Evolutionary conservation across 805 yeast species (phyloP), one percentile per base, ranked within the genome.

Genomic region (Saccharomycopsis fodiens): DNA sequence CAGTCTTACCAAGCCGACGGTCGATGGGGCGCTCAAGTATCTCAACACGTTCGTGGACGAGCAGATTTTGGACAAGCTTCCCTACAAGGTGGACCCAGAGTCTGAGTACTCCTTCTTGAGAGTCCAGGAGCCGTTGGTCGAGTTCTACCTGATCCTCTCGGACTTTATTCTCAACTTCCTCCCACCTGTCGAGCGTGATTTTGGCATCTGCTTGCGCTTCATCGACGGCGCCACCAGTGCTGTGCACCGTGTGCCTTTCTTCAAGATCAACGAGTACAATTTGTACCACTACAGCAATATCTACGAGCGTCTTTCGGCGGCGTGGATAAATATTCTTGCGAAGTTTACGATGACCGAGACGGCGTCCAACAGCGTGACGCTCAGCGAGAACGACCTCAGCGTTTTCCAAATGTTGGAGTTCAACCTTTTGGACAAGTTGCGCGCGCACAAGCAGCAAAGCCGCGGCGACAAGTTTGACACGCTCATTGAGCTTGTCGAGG

Each of bases 31-130:
- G 4, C 58, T 82, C 7, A 66, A 62, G 8, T 66, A 76, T 35
- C 65, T 87, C 43, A 59, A 65, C 32, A 54, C 57, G 4, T 76
- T 78, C 55, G 64, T 74, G 40, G 58, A 68, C 17, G 58, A 57
- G 3, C 50, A 46, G 5, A 73, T 85, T 22, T 55, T 64, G 17
- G 59, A 60, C 7, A 69, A 72, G 48, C 62, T 87, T 52, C 96
- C 96, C 1, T 85, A 83, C 60, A 79, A 80, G 53, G 86, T 85
- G 52, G 88, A 84, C 54, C 68, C 72, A 7, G 68, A 73, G 31
- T 76, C 83, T 39, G 95, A 86, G 60, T 86, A 86, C 57, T 78
- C 89, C 3, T 86, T 77, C 59, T 63, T 83, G 47, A 69, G 95
- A 46, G 84, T 87, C 31, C 78, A 83, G 56, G 75, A 82, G 4